Base-by-base conservation (phyloP, 257 asterid genomes). In the Henckelia pumila region DNA sequence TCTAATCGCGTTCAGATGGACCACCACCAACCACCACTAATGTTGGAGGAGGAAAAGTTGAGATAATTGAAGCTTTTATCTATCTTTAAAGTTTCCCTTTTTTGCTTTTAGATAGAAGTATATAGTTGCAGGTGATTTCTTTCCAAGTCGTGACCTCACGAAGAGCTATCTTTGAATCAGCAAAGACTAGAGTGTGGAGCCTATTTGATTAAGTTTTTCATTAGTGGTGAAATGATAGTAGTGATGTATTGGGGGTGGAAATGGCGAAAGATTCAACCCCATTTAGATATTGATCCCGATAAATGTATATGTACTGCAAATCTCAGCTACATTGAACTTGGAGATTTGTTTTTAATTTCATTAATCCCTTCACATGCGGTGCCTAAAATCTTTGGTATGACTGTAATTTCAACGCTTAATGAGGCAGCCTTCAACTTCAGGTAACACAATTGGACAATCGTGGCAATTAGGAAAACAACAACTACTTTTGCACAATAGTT, bases 371-470 rank as follows among this genome's bases (percentile, higher is more conserved):
- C 52, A 44, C 16, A 37, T 37, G 26, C 11, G 49, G 19, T 14
- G 17, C 19, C 29, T 55, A 35, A 55, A 58, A 13, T 24, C 13
- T 64, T 40, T 52, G 75, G 52, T 64, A 26, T 55, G 56, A 72
- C 22, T 16, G n/a, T 60, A 59, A 22, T 22, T 20, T 14, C 56
- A 23, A 22, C 28, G 33, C 37, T 67, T 21, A 73, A 63, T 66
- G 30, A 58, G 37, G 69, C 37, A 32, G 65, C 53, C 61, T 73
- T 70, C 79, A 73, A 73, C 70, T 71, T 60, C 67, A 66, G 68
- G 4, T 28, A 28, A 50, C 2, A 59, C 61, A 20, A 44, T 26
- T 17, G 53, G 57, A 47, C 64, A 61, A 49, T 70, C 33, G 55
- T 17, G 17, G 21, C 8, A 5, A 47, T 40, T 40, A 40, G 19